These are phyloP conservation scores for Urtica urens DNA, from an alignment of 306 rosid genomes.

Conservation along the genomic window DNA sequence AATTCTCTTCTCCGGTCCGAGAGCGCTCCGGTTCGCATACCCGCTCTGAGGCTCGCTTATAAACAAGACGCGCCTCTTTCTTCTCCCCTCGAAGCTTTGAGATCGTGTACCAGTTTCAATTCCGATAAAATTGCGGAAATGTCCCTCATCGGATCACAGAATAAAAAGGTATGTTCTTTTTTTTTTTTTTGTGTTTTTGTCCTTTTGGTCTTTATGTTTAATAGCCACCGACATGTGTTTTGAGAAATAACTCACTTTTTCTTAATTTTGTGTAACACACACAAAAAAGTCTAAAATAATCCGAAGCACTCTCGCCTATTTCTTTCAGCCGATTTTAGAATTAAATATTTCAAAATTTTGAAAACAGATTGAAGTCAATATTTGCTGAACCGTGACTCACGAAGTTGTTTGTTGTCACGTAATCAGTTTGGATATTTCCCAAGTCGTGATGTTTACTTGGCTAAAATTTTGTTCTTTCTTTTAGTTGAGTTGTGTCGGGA, in stretches of 20 bases:
- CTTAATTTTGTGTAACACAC: too few relatives aligned
- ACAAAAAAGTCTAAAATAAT: too few relatives aligned
- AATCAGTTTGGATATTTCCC: too few relatives aligned
- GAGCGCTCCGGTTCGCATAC: slow-evolving; percentile 68
- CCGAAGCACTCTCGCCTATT: too few relatives aligned
- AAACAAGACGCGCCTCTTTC: slow-evolving; percentile 51
- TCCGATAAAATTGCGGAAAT: slow-evolving; percentile 26
- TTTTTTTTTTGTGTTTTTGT: too few relatives aligned
- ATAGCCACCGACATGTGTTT: not conserved
- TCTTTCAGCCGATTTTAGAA: too few relatives aligned
- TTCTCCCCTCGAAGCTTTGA: slow-evolving; percentile 31
- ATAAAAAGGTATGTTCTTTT: slow-evolving; percentile 69
- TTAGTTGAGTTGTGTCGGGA: slow-evolving; percentile 47
- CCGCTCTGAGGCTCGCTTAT: slow-evolving; percentile 26
- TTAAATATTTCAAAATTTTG: too few relatives aligned
- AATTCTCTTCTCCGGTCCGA: slow-evolving; percentile 51
- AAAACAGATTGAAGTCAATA: too few relatives aligned
- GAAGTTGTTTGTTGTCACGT: too few relatives aligned
- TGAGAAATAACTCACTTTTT: slow-evolving; percentile 10
- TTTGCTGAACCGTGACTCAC: too few relatives aligned
- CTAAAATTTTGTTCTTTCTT: slow-evolving; percentile 18
- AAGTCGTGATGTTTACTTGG: too few relatives aligned
- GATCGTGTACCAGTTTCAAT: slow-evolving; percentile 26
- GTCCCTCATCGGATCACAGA: slow-evolving; percentile 32
- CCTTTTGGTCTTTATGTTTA: slow-evolving; percentile 2